Evolutionary conservation across 768 basidiomycete species (phyloP).

Genomic region (Neoboletus subvelutipes): DNA sequence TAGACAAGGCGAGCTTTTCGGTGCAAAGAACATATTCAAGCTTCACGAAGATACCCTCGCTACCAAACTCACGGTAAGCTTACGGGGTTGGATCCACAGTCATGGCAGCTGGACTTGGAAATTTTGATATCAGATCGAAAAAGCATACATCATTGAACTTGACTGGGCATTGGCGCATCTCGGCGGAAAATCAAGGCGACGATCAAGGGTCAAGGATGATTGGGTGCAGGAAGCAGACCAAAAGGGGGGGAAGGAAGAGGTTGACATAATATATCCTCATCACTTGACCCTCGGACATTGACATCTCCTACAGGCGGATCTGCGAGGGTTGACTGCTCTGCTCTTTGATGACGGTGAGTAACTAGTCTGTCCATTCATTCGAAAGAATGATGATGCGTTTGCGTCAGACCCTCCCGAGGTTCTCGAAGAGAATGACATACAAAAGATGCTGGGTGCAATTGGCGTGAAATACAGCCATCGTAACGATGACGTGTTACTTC

Average conservation of each 20-base stretch:
- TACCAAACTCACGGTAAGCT: slow-evolving; percentile 69
- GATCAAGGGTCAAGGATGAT: slow-evolving; percentile 35
- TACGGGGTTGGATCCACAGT: not conserved
- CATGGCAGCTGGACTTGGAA: not conserved
- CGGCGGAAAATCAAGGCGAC: slow-evolving; percentile 40
- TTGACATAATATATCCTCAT: not conserved
- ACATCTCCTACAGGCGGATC: slow-evolving; percentile 41
- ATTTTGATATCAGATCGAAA: slow-evolving; percentile 63
- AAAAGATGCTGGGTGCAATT: slow-evolving; percentile 54
- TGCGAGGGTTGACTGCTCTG: slow-evolving; percentile 62
- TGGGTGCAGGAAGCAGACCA: slow-evolving; percentile 46
- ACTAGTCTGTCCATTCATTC: not conserved
- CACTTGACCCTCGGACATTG: not conserved
- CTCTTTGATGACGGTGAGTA: slow-evolving; percentile 67
- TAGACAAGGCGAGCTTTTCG: slow-evolving; percentile 82
- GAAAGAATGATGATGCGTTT: not conserved
- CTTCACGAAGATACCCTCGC: slow-evolving; percentile 67
- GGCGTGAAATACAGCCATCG: slow-evolving; percentile 74
- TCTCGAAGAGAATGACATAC: slow-evolving; percentile 48
- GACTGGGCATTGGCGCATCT: slow-evolving; percentile 81
- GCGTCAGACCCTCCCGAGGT: slow-evolving; percentile 39
- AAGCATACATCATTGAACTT: slow-evolving; percentile 66
- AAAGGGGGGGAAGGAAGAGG: slow-evolving; percentile 42
- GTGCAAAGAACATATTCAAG: slow-evolving; percentile 81
- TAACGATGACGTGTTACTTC: slow-evolving; percentile 67